Conservation (phyloP, 495 filamentous ascomycete species). For the Lophiotrema nucula region DNA sequence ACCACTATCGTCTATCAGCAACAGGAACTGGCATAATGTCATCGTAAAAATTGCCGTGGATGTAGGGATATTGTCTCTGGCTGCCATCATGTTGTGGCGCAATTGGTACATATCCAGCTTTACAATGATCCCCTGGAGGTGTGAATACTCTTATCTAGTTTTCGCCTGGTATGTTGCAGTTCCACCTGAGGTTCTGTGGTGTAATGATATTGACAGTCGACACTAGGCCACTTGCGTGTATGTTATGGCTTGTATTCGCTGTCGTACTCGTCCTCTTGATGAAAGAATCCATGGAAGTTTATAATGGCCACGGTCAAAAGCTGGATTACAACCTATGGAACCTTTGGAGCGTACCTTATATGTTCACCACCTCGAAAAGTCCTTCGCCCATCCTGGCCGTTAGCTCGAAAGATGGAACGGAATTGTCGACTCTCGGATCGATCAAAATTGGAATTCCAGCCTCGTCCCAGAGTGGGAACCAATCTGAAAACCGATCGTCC, state of each 20-base stretch:
- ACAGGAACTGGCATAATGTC: background rate
- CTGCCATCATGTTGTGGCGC: constrained; percentile 7
- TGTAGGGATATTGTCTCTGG: background rate
- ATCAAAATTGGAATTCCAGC: background rate
- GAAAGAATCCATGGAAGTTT: constrained; percentile 16
- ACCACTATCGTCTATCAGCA: background rate
- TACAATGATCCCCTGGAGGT: constrained; percentile 10
- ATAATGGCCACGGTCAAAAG: background rate
- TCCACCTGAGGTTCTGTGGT: too few relatives aligned
- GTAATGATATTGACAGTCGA: background rate
- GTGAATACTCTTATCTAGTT: constrained; percentile 10
- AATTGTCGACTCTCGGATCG: background rate
- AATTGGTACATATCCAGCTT: constrained; percentile 6
- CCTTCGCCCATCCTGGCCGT: background rate
- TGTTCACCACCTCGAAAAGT: background rate
- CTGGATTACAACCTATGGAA: background rate
- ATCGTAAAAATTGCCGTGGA: background rate
- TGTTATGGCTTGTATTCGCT: constrained; percentile 8
- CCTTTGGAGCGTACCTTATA: background rate
- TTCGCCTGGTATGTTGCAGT: background rate
- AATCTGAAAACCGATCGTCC: background rate
- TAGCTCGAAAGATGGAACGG: background rate
- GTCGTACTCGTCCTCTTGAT: constrained; percentile 1
- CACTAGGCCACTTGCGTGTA: constrained; percentile 8
- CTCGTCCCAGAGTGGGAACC: background rate